Conservation (phyloP, 768 basidiomycete genomes). For the Amylocystis lapponica region DNA sequence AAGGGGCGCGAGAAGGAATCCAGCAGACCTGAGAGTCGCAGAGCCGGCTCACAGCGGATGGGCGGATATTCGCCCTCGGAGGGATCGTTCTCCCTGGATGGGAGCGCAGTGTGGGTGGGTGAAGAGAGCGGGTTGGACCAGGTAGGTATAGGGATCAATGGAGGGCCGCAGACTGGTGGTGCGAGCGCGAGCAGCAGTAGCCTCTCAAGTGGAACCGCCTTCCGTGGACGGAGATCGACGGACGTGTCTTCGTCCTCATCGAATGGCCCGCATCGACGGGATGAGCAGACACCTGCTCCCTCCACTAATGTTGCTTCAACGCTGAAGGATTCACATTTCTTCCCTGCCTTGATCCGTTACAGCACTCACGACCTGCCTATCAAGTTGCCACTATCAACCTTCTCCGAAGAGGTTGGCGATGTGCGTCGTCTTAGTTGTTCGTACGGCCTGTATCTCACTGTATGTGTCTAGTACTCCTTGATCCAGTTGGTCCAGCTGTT, state of each 20-base stretch:
- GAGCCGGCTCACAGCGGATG: slow-evolving; percentile 24
- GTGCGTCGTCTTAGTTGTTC: slow-evolving; percentile 42
- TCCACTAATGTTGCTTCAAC: slow-evolving; percentile 11
- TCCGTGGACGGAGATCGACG: slow-evolving; percentile 52
- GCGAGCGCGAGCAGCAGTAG: no score
- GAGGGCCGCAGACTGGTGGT: slow-evolving; percentile 2
- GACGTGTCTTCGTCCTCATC: slow-evolving; percentile 75
- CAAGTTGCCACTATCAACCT: slow-evolving; percentile 83
- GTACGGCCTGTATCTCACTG: background rate
- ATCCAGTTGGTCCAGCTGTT: slow-evolving; percentile 88
- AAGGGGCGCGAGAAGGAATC: slow-evolving; percentile 3
- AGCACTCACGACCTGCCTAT: slow-evolving; percentile 83
- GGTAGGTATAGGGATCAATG: slow-evolving; percentile 16
- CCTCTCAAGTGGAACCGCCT: slow-evolving; percentile 27
- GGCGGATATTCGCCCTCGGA: slow-evolving; percentile 58
- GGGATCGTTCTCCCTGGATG: slow-evolving; percentile 70
- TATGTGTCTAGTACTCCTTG: slow-evolving; percentile 69
- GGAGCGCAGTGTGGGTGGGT: slow-evolving; percentile 81
- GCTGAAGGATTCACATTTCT: slow-evolving; percentile 91
- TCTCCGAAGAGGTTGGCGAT: slow-evolving; percentile 95
- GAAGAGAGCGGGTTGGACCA: slow-evolving; percentile 59
- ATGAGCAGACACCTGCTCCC: slow-evolving; percentile 15
- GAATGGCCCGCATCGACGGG: slow-evolving; percentile 29
- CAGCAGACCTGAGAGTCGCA: slow-evolving; percentile 28
- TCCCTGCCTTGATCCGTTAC: slow-evolving; percentile 79